Conservation (phyloP, 2,329 filamentous ascomycete species). For the Periconia digitata region DNA sequence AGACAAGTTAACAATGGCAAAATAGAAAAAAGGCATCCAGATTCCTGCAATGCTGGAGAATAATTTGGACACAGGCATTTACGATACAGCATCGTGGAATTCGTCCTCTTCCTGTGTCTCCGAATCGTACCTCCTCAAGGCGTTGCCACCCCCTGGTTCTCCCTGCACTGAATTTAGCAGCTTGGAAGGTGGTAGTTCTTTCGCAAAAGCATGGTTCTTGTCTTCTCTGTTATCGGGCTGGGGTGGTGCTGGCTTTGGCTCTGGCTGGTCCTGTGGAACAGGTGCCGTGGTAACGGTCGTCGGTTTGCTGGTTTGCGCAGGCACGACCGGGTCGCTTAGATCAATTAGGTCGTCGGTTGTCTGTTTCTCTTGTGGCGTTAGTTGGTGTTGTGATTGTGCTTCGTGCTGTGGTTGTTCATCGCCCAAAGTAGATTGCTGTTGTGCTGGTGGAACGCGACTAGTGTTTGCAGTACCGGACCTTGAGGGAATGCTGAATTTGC, state of each 20-base stretch:
- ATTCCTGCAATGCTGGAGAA: neutral
- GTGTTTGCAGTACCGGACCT: slow-evolving; percentile 46
- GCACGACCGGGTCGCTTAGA: slow-evolving; percentile 52
- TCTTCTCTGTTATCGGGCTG: slow-evolving; percentile 4
- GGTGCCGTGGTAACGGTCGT: slow-evolving; percentile 8
- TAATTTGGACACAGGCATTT: slow-evolving; percentile 2
- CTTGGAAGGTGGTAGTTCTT: slow-evolving; percentile 12
- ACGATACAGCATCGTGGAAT: slow-evolving; percentile 52
- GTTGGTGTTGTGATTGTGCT: slow-evolving; percentile 3
- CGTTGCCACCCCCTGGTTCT: slow-evolving; percentile 17
- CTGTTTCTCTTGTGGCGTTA: slow-evolving; percentile 8
- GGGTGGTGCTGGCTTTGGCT: neutral
- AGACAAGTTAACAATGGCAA: too few species aligned
- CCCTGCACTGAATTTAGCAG: slow-evolving; percentile 13
- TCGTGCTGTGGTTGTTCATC: slow-evolving; percentile 6
- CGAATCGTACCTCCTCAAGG: slow-evolving; percentile 43
- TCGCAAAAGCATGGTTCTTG: slow-evolving; percentile 11
- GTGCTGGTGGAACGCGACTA: slow-evolving; percentile 14
- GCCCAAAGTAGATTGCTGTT: slow-evolving; percentile 1
- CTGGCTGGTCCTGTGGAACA: slow-evolving; percentile 8
- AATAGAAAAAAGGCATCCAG: neutral
- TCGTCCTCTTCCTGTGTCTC: slow-evolving; percentile 48
- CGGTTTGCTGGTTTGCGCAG: slow-evolving; percentile 1
- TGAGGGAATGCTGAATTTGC: slow-evolving; percentile 59
- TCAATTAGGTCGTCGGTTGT: slow-evolving; percentile 57